Conservation (phyloP, 495 filamentous ascomycete species). For the Xylaria longipes region DNA sequence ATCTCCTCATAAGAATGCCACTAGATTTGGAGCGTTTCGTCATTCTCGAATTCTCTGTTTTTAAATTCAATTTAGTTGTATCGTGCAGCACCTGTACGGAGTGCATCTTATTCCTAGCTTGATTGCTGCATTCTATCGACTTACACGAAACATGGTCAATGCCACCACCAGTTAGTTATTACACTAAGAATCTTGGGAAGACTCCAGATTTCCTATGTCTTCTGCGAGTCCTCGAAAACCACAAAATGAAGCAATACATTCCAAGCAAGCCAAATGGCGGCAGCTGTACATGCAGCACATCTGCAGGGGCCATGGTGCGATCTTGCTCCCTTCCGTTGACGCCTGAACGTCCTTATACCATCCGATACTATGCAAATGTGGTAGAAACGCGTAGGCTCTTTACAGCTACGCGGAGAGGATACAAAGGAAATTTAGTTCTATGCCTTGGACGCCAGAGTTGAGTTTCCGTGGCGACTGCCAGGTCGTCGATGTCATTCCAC, state of each 20-base stretch:
- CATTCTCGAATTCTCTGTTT: not conserved
- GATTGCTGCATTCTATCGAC: slow-evolving; percentile 23
- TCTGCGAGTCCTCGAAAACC: slow-evolving; percentile 10
- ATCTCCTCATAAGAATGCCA: not conserved
- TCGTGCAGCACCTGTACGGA: not conserved
- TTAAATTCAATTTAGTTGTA: slow-evolving; percentile 14
- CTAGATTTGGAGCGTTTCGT: not conserved
- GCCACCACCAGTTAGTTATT: slow-evolving; percentile 27
- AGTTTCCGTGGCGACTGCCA: slow-evolving; percentile 9
- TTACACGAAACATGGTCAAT: slow-evolving; percentile 20
- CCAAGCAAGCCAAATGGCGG: slow-evolving; percentile 16
- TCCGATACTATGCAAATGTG: slow-evolving; percentile 27
- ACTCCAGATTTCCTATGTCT: slow-evolving; percentile 21
- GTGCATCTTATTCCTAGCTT: slow-evolving; percentile 12
- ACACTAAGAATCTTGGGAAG: slow-evolving; percentile 20
- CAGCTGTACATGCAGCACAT: slow-evolving; percentile 16
- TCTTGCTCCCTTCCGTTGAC: slow-evolving; percentile 19
- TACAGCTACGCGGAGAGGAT: slow-evolving; percentile 10
- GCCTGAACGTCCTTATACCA: slow-evolving; percentile 24
- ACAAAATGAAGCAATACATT: slow-evolving; percentile 16
- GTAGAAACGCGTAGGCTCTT: not conserved
- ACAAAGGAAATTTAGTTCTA: slow-evolving; percentile 27
- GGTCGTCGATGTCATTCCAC: slow-evolving; percentile 1
- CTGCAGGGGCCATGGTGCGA: slow-evolving; percentile 9
- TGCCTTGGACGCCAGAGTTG: slow-evolving; percentile 14